A percentile compares a stretch with the other conserved stretches of the same genome.
phyloP scores from a whole-genome alignment of 2,329 filamentous ascomycete species.

The Cercospora zeae-maydis region DNA sequence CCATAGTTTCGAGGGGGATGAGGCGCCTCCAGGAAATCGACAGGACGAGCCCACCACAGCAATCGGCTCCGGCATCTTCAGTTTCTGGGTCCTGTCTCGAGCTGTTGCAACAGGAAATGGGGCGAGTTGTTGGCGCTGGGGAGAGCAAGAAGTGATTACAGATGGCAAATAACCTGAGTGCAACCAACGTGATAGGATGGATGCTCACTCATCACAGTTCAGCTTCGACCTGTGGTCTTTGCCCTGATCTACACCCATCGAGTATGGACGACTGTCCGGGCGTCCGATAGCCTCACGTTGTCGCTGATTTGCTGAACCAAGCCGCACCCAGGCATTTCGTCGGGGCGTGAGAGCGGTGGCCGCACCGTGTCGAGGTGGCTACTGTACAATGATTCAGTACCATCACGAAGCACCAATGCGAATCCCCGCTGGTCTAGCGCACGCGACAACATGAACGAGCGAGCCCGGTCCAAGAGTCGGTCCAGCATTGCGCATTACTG shows the following conservation, averaged over 20 bases:
- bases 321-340: not conserved
- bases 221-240: not conserved
- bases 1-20: constrained; percentile 26
- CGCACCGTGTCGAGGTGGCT: not conserved
- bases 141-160: not conserved
- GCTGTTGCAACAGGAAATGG: not conserved
- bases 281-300: not conserved
- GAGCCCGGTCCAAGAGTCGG: not conserved
- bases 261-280: not conserved
- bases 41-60: constrained; percentile 21
- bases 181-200: not conserved
- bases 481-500: too few relatives aligned
- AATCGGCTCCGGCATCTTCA: constrained; percentile 17
- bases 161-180: not conserved
- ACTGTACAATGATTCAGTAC: not conserved
- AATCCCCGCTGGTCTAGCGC: not conserved
- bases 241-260: not conserved
- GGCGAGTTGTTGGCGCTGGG: not conserved
- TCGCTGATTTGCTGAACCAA: not conserved
- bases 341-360: not conserved
- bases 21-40: constrained; percentile 23
- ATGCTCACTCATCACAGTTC: not conserved
- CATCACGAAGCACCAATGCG: not conserved
- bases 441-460: too few relatives aligned
- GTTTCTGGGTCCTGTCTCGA: not conserved